These are phyloP conservation scores for Apodospora peruviana DNA, from an alignment of 495 filamentous ascomycete genomes.

Conservation along the genomic window DNA sequence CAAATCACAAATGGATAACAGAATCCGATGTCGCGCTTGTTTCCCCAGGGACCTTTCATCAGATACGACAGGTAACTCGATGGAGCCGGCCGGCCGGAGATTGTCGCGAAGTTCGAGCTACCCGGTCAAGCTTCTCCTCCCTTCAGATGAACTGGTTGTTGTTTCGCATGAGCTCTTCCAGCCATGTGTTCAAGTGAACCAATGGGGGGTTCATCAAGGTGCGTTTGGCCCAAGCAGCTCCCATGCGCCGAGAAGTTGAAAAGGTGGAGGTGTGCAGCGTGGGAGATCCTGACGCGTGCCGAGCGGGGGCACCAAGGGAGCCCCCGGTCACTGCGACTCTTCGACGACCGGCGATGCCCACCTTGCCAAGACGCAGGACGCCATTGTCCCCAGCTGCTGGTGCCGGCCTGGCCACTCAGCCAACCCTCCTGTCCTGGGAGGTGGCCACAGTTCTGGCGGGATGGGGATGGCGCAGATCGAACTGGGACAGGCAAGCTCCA, in stretches of 20 bases:
- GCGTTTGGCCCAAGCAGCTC: too few species aligned
- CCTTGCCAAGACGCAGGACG: neutral
- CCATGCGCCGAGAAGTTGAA: neutral
- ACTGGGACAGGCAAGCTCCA: slow-evolving; percentile 3
- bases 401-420: neutral
- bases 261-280: neutral
- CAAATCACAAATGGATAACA: too few species aligned
- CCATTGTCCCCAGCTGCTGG: neutral
- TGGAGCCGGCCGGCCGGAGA: too few species aligned
- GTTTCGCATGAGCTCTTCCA: too few species aligned
- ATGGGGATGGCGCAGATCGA: neutral
- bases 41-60: too few species aligned
- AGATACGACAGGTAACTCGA: too few species aligned
- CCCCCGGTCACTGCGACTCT: neutral
- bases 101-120: too few species aligned
- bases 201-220: too few species aligned
- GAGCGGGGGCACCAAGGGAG: neutral
- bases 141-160: too few species aligned
- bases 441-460: neutral
- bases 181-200: too few species aligned
- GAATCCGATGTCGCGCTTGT: too few species aligned
- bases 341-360: neutral
- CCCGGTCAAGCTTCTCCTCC: too few species aligned
- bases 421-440: neutral
- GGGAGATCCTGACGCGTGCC: neutral